Evolutionary conservation across 2,329 filamentous ascomycete species (phyloP), one percentile per base, ranked within the genome.

Genomic region (Sporothrix humicola): DNA sequence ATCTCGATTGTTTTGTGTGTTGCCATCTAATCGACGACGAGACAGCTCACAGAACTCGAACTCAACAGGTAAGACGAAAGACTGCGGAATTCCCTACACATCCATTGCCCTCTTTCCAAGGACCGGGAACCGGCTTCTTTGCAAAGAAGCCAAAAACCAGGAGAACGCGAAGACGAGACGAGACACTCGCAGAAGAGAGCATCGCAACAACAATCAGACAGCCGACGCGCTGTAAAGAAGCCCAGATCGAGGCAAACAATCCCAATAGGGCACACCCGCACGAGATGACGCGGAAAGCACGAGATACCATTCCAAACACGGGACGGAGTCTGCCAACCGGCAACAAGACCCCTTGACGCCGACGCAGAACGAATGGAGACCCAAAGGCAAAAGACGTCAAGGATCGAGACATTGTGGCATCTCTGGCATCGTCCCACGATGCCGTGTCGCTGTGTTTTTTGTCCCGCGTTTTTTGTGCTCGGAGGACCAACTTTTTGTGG

Each of bases 1-100:
- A 50, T 70, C 52, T 56, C 59, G 31, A 63, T 73, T 48, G 72
- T 73, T 65, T 65, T 73, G 69, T 50, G 70, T 75, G 71, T 63
- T 69, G 72, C 69, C 68, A 37, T 44, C 71, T 69, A 63, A 72
- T 73, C 68, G 50, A 71, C 71, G 42, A 73, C 72, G 54, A 58
- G 37, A 71, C 73, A 70, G 70, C 69, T 74, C 52, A 61, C 74
- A 69, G 68, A 52, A 65, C 68, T 59, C 46, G 17, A 69, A 42
- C 26, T 44, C n/a, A 48, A 46, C 15, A 75, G 68, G 72, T 72
- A 75, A 73, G 72, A 70, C 52, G 23, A 20, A 26, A 20, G n/a
- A 13, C 37, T 3, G 17, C 46, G 26, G 42, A 26, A 26, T 20
- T 26, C 17, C 66, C 31, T 31, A 3, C 26, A 4, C 56, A 59